These are phyloP conservation scores for Rhodotorula sp. DNA, from an alignment of 1,284 basidiomycete genomes.

Conservation along the genomic window DNA sequence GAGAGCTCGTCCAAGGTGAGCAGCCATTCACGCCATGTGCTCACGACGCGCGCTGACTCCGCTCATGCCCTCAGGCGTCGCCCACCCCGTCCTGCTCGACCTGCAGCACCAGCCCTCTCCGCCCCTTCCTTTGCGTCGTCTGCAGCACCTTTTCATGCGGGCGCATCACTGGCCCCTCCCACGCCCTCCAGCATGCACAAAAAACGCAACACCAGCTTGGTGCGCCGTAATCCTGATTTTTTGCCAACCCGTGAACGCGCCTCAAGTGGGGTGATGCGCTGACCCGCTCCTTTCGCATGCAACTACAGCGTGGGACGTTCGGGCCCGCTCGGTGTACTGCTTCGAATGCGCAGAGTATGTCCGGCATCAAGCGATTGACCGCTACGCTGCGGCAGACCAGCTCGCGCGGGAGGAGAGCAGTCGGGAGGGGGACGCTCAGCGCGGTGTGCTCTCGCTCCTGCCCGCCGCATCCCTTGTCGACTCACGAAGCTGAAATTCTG, in stretches of 20 bases:
- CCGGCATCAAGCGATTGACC: constrained; percentile 13
- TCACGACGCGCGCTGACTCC: background rate
- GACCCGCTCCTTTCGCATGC: background rate
- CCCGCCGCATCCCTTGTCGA: too few relatives aligned
- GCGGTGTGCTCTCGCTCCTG: too few relatives aligned
- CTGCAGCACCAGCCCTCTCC: constrained; percentile 8
- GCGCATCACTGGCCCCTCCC: background rate
- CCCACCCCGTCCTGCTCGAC: constrained; percentile 9
- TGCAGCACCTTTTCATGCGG: constrained; percentile 20
- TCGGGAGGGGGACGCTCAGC: background rate
- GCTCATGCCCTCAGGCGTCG: background rate
- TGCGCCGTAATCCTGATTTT: background rate
- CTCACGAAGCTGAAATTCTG: too few relatives aligned
- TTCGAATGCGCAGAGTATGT: constrained; percentile 25
- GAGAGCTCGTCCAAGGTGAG: background rate
- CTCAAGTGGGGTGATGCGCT: constrained; percentile 2
- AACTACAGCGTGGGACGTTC: constrained; percentile 28
- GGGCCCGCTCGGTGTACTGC: constrained; percentile 18
- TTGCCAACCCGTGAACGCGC: background rate
- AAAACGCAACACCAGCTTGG: constrained; percentile 14
- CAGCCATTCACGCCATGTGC: background rate
- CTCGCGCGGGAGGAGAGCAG: background rate
- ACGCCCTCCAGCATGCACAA: constrained; percentile 10
- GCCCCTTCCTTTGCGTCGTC: constrained; percentile 25
- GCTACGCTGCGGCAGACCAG: constrained; percentile 6